phyloP scores from a whole-genome alignment of 2,329 filamentous ascomycete genomes.

The Cladophialophora psammophila region DNA sequence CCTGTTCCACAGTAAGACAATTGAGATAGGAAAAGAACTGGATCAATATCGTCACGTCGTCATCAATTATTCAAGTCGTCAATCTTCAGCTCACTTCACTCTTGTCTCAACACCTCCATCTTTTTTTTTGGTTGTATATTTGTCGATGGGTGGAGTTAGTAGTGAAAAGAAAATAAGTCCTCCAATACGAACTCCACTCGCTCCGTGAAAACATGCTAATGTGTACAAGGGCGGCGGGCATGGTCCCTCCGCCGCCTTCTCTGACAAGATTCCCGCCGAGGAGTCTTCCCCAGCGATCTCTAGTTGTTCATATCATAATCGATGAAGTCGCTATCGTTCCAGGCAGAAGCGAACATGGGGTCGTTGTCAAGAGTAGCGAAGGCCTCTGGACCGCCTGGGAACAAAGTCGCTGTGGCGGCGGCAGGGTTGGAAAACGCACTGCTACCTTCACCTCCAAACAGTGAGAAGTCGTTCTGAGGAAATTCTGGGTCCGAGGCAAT shows the following conservation, averaged over 20 bases:
- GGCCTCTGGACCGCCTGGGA: slow-evolving; percentile 35
- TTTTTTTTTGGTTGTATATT: slow-evolving; percentile 30
- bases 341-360: slow-evolving; percentile 33
- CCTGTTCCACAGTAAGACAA: slow-evolving; percentile 10
- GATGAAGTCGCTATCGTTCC: slow-evolving; percentile 32
- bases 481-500: slow-evolving; percentile 32
- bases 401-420: slow-evolving; percentile 38
- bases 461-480: slow-evolving; percentile 36
- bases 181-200: neutral
- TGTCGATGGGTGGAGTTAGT: slow-evolving; percentile 33
- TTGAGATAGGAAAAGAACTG: slow-evolving; percentile 11
- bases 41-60: slow-evolving; percentile 24
- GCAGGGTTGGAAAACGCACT: slow-evolving; percentile 39
- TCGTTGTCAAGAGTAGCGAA: slow-evolving; percentile 36
- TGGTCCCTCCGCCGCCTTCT: neutral
- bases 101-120: slow-evolving; percentile 33
- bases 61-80: slow-evolving; percentile 17
- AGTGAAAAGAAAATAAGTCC: slow-evolving; percentile 29
- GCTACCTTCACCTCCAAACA: slow-evolving; percentile 36
- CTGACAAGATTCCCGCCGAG: neutral
- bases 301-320: slow-evolving; percentile 36
- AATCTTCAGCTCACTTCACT: slow-evolving; percentile 19
- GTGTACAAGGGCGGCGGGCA: slow-evolving; percentile 1
- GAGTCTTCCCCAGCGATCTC: neutral
- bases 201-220: slow-evolving; percentile 9